These are phyloP conservation scores for Podaxis sp. DNA, from an alignment of 768 basidiomycete species.

Conservation along the genomic window DNA sequence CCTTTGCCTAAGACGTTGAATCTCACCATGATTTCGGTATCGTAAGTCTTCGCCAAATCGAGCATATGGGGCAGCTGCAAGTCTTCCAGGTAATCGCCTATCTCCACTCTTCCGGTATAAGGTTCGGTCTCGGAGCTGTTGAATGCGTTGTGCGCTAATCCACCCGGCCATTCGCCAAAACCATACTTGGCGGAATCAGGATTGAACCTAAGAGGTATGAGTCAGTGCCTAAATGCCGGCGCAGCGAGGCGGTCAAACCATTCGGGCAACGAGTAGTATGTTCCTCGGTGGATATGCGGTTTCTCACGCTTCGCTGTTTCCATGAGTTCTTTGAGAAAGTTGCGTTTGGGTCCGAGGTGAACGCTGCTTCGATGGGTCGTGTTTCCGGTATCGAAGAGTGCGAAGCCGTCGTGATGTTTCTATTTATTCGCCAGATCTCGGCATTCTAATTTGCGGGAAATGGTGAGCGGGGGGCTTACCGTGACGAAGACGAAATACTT, in stretches of 20 bases:
- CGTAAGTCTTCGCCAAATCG: constrained; percentile 44
- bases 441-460: not conserved
- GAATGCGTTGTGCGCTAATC: constrained; percentile 50
- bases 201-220: constrained; percentile 40
- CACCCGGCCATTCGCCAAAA: constrained; percentile 50
- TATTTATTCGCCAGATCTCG: constrained; percentile 13
- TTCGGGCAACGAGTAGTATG: constrained; percentile 57
- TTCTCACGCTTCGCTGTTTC: constrained; percentile 46
- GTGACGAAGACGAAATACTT: constrained; percentile 62
- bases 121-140: constrained; percentile 46
- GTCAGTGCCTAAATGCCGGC: not conserved
- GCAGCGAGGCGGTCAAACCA: constrained; percentile 31
- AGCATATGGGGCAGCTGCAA: constrained; percentile 52
- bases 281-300: constrained; percentile 52
- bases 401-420: constrained; percentile 66
- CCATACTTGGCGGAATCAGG: constrained; percentile 53
- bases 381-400: constrained; percentile 52
- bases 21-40: constrained; percentile 53
- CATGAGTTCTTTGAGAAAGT: constrained; percentile 51
- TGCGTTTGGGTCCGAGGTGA: constrained; percentile 46
- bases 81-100: constrained; percentile 50
- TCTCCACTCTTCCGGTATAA: constrained; percentile 50
- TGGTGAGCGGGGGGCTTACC: constrained; percentile 24
- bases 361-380: constrained; percentile 51
- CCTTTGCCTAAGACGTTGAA: not conserved